phyloP scores from a whole-genome alignment of 306 rosid genomes.

The Comarum palustre region DNA sequence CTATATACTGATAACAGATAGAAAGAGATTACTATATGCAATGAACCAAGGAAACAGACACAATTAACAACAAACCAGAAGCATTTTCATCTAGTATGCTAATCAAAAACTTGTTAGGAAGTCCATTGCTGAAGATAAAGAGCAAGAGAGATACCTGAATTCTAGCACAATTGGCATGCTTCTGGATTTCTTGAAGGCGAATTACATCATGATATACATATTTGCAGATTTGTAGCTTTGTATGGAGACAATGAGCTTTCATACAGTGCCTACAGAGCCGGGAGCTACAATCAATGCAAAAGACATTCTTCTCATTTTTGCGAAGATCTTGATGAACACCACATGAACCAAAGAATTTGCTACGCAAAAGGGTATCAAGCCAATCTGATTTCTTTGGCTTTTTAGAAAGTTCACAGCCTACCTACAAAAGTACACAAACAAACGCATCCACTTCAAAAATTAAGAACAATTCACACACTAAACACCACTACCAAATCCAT shows the following conservation, averaged over 20 bases:
- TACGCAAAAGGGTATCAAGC: constrained; percentile 55
- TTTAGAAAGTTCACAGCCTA: constrained; percentile 37
- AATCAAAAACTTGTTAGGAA: constrained; percentile 4
- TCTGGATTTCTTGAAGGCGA: constrained; percentile 69
- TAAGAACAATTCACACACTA: not conserved
- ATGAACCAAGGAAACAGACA: not conserved
- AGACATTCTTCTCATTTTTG: constrained; percentile 68
- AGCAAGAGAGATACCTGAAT: constrained; percentile 62
- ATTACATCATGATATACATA: constrained; percentile 81
- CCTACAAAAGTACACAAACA: constrained; percentile 51
- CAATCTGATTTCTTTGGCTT: constrained; percentile 55
- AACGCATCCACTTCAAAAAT: not conserved
- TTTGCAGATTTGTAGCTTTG: constrained; percentile 74
- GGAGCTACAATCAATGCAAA: constrained; percentile 70
- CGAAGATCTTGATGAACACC: constrained; percentile 57
- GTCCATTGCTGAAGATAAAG: constrained; percentile 14
- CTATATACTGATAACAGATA: too few relatives aligned
- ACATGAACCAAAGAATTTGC: constrained; percentile 68
- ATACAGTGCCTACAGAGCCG: constrained; percentile 74
- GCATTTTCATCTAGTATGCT: not conserved
- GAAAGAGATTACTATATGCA: not conserved
- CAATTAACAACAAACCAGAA: not conserved
- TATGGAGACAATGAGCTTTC: constrained; percentile 63
- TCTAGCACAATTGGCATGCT: constrained; percentile 70
- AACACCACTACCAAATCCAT: not conserved